phyloP scores from a whole-genome alignment of 1,284 basidiomycete species.

The Singerocomus inundabilis region DNA sequence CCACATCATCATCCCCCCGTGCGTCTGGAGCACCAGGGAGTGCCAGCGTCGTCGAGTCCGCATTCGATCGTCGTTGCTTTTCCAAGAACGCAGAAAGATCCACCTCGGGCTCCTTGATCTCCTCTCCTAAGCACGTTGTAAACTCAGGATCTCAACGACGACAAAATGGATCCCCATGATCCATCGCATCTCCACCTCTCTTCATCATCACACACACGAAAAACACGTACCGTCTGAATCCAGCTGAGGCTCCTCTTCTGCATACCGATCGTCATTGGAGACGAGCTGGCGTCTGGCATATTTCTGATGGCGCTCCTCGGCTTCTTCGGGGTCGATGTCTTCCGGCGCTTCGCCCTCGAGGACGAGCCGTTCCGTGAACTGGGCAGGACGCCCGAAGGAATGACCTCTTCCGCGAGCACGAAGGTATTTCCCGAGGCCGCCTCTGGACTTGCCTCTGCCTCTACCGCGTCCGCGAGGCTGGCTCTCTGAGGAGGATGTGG shows the following conservation, averaged over 20 bases:
- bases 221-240: conserved; percentile 57
- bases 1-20: conserved; percentile 46
- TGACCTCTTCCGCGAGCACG: conserved; percentile 62
- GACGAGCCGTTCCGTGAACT: conserved; percentile 56
- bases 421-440: conserved; percentile 70
- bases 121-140: conserved; percentile 49
- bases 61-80: conserved; percentile 52
- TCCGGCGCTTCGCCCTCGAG: conserved; percentile 53
- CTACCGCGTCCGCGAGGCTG: conserved; percentile 36
- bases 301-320: conserved; percentile 46
- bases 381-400: conserved; percentile 58
- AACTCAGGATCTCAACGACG: too few species aligned
- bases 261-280: conserved; percentile 70
- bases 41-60: neutral
- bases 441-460: conserved; percentile 57
- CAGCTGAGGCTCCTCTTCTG: conserved; percentile 60
- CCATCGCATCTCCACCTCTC: too few species aligned
- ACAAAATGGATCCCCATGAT: too few species aligned
- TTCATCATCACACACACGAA: too few species aligned
- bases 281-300: conserved; percentile 58
- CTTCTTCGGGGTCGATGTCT: conserved; percentile 46
- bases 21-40: neutral
- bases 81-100: conserved; percentile 67
- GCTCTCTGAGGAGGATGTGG: conserved; percentile 10
- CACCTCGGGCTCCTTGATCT: conserved; percentile 66